These are phyloP conservation scores for Metroxylon sagu DNA, from an alignment of 176 grass and related monocot species.

Conservation along the genomic window DNA sequence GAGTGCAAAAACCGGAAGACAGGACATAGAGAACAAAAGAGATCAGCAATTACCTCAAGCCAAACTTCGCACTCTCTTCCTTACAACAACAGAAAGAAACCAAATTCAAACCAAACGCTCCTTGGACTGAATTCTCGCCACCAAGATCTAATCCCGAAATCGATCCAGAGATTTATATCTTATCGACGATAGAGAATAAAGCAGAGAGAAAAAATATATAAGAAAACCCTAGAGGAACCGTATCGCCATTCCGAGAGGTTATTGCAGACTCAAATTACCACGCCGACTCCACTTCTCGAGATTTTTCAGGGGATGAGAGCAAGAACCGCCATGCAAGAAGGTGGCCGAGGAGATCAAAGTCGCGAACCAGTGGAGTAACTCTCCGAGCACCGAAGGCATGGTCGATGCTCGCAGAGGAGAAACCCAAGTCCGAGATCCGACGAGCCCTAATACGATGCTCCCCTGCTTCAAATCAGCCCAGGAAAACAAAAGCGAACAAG, in stretches of 20 bases:
- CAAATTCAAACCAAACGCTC: background rate
- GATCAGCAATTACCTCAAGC: too few species aligned
- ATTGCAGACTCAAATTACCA: constrained; percentile 28
- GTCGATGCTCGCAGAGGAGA: too few species aligned
- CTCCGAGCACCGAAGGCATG: constrained; percentile 23
- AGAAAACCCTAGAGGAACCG: constrained; percentile 1
- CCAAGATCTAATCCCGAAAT: too few species aligned
- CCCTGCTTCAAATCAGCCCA: too few species aligned
- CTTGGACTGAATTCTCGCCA: background rate
- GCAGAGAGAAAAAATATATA: background rate
- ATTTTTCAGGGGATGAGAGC: constrained; percentile 54
- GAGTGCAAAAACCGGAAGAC: too few species aligned
- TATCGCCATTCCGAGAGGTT: background rate
- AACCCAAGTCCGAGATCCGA: too few species aligned
- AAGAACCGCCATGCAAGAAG: constrained; percentile 30
- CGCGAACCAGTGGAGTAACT: constrained; percentile 19
- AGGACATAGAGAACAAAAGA: too few species aligned
- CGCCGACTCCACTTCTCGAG: constrained; percentile 40
- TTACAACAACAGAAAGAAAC: too few species aligned
- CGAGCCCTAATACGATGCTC: too few species aligned
- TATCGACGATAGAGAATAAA: background rate
- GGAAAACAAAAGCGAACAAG: too few species aligned
- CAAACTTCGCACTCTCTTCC: too few species aligned
- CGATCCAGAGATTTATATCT: too few species aligned
- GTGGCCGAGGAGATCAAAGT: constrained; percentile 9